A percentile compares a stretch with the other conserved stretches of the same genome.
phyloP scores from a whole-genome alignment of 331 rosid genomes.

The Ulmus americana region DNA sequence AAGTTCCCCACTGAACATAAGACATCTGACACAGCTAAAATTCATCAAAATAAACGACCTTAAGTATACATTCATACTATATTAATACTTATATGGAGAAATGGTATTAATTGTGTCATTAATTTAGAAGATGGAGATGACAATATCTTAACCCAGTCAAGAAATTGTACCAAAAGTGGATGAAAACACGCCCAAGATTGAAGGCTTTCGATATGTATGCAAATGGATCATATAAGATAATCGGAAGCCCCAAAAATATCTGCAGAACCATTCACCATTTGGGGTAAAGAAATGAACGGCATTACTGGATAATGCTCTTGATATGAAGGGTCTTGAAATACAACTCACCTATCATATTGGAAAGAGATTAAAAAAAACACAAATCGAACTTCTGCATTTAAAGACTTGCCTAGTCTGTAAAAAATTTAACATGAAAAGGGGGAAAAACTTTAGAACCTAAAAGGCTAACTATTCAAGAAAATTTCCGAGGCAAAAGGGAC shows the following conservation, averaged over 20 bases:
- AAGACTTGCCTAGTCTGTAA: conserved; percentile 24
- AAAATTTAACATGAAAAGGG: conserved; percentile 12
- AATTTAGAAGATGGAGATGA: neutral
- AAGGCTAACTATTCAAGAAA: conserved; percentile 8
- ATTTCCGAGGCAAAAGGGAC: conserved; percentile 13
- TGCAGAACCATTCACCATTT: conserved; percentile 47
- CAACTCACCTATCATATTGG: conserved; percentile 55
- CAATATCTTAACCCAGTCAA: conserved; percentile 14
- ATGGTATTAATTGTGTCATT: too few species aligned
- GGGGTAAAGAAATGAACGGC: conserved; percentile 35
- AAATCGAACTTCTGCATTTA: conserved; percentile 28
- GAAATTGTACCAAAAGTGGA: conserved; percentile 76
- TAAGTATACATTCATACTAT: too few species aligned
- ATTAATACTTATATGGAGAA: too few species aligned
- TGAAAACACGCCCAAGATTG: conserved; percentile 92
- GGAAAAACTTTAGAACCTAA: neutral
- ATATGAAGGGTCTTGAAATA: conserved; percentile 26
- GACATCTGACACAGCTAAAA: neutral
- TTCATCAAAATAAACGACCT: too few species aligned
- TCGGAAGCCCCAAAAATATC: conserved; percentile 84
- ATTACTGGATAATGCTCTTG: conserved; percentile 29
- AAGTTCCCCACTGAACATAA: neutral
- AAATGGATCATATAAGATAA: conserved; percentile 63
- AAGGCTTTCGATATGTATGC: conserved; percentile 82
- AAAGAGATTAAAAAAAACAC: conserved; percentile 28